A percentile compares a stretch with the other conserved stretches of the same genome.
These are phyloP conservation scores for Pythium coloratum DNA, from an alignment of 352 stramenopile genomes.

Conservation along the genomic window DNA sequence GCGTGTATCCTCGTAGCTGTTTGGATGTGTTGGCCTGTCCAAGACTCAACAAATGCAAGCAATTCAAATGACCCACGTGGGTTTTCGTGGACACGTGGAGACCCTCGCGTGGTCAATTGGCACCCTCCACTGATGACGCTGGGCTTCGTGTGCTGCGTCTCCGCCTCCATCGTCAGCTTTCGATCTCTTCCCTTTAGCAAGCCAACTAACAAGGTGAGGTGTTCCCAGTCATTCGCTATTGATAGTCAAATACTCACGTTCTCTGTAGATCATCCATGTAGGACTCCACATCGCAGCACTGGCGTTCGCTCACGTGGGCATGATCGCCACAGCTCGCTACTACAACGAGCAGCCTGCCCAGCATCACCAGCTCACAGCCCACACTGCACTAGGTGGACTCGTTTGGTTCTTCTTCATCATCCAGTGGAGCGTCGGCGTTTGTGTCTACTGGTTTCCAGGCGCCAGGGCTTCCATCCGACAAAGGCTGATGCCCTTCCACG, in stretches of 20 bases:
- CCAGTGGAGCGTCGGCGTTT: constrained; percentile 65
- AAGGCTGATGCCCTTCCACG: constrained; percentile 55
- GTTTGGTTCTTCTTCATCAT: constrained; percentile 43
- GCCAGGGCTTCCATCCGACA: constrained; percentile 39
- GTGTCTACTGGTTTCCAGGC: constrained; percentile 67
- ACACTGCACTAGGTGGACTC: constrained; percentile 81
- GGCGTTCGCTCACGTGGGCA: neutral
- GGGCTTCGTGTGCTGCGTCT: constrained; percentile 70
- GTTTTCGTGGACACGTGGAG: neutral
- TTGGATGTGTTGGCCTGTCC: neutral
- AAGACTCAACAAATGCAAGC: no score
- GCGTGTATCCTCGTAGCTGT: neutral
- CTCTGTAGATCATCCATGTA: neutral
- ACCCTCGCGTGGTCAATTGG: constrained; percentile 74
- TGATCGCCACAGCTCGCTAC: constrained; percentile 37
- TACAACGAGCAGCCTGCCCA: constrained; percentile 67
- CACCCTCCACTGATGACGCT: constrained; percentile 86
- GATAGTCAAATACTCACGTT: constrained; percentile 53
- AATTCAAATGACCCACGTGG: no score
- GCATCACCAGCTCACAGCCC: constrained; percentile 81
- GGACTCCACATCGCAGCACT: neutral
- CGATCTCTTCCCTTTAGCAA: neutral
- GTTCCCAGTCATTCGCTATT: constrained; percentile 14
- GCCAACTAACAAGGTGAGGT: neutral
- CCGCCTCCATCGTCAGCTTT: neutral